Conservation (phyloP, 1,284 basidiomycete genomes). For the Puccinia hordei region DNA sequence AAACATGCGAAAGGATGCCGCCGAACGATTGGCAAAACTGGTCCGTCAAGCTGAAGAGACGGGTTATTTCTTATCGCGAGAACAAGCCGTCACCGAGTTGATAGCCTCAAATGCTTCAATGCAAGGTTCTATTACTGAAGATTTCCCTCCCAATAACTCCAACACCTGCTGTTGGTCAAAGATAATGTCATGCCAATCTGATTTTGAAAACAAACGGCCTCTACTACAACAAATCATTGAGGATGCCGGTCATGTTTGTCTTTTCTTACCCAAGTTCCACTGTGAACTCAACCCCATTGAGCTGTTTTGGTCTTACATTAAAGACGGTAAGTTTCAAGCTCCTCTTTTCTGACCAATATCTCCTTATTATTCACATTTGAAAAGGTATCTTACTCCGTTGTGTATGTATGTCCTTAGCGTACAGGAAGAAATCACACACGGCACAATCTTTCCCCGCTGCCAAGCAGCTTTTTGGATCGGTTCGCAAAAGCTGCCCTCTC, state of each 20-base stretch:
- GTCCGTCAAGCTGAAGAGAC: background rate
- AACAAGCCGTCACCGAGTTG: background rate
- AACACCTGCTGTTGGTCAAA: background rate
- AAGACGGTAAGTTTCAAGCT: background rate
- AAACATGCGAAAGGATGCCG: background rate
- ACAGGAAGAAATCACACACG: background rate
- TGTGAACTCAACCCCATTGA: conserved; percentile 39
- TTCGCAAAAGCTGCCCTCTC: background rate
- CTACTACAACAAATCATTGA: conserved; percentile 7
- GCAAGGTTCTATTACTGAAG: background rate
- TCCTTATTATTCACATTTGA: too few relatives aligned
- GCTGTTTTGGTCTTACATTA: conserved; percentile 32
- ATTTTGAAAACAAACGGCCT: conserved; percentile 7
- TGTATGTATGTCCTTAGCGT: background rate
- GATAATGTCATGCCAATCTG: conserved; percentile 12
- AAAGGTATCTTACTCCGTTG: too few relatives aligned
- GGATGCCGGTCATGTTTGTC: conserved; percentile 15
- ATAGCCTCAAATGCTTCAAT: background rate
- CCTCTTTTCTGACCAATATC: background rate
- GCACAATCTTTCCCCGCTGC: background rate
- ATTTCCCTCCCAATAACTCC: background rate
- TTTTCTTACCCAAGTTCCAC: conserved; percentile 31
- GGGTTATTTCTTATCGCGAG: background rate
- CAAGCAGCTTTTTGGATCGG: background rate
- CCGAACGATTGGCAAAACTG: background rate